These are phyloP conservation scores for Yamadazyma epiphylla DNA, from an alignment of 1,139 yeast species.

Conservation along the genomic window DNA sequence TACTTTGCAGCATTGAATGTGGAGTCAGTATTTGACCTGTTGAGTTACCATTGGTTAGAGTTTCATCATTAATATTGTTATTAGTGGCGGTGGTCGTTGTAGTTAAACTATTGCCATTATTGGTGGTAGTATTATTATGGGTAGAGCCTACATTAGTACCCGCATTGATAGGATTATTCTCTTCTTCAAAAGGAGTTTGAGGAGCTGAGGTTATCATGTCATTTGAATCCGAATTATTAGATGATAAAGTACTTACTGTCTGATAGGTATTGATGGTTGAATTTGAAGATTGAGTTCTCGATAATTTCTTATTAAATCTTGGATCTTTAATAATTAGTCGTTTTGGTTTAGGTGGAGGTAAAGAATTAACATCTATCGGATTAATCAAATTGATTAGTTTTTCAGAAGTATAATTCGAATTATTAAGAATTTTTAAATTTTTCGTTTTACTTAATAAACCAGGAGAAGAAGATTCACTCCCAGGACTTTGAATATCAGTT, in stretches of 20 bases:
- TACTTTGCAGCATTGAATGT: conserved; percentile 7
- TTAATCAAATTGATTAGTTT: conserved; percentile 57
- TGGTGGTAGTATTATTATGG: not conserved
- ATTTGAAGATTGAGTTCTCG: conserved; percentile 49
- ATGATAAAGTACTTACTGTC: conserved; percentile 35
- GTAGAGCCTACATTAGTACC: not conserved
- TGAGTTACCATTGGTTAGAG: conserved; percentile 3
- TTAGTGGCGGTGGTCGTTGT: too few species aligned
- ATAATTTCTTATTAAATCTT: conserved; percentile 20
- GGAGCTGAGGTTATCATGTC: conserved; percentile 1
- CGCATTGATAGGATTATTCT: conserved; percentile 1
- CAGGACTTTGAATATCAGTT: conserved; percentile 9
- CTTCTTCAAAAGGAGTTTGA: not conserved
- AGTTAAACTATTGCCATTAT: too few species aligned
- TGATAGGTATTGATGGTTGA: conserved; percentile 44
- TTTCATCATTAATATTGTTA: too few species aligned
- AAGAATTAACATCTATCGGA: conserved; percentile 67
- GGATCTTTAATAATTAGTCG: conserved; percentile 56
- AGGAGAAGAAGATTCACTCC: conserved; percentile 9
- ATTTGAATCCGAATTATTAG: conserved; percentile 29
- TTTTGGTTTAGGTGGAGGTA: conserved; percentile 68
- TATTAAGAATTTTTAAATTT: conserved; percentile 19
- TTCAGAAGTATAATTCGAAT: conserved; percentile 44
- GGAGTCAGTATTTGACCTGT: conserved; percentile 3
- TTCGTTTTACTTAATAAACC: conserved; percentile 20